These are phyloP conservation scores for Phytophthora niederhauseri DNA, from an alignment of 352 stramenopile species.

Conservation along the genomic window DNA sequence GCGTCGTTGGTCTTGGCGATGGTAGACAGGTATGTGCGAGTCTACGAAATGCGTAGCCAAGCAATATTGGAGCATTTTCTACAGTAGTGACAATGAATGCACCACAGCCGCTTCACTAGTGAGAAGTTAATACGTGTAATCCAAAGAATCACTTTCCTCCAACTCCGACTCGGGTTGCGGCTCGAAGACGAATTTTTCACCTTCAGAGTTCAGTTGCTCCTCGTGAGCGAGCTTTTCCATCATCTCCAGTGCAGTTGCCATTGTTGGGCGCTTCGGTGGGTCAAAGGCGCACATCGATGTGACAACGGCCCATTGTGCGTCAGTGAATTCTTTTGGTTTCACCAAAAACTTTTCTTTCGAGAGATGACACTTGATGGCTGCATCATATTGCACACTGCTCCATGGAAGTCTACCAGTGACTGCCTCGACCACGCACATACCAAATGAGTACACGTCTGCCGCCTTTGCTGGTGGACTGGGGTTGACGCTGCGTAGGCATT, in stretches of 20 bases:
- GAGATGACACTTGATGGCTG: conserved; percentile 11
- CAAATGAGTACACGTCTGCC: conserved; percentile 16
- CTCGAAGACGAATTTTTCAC: conserved; percentile 1
- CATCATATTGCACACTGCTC: conserved; percentile 4
- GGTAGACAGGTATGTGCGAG: too few relatives aligned
- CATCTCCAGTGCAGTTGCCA: background rate
- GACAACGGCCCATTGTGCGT: conserved; percentile 22
- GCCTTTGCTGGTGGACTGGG: conserved; percentile 1
- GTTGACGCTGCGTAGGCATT: conserved; percentile 3
- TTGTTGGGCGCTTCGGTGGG: conserved; percentile 10
- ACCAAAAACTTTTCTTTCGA: background rate
- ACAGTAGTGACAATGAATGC: too few relatives aligned
- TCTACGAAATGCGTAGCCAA: too few relatives aligned
- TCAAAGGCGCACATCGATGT: conserved; percentile 18
- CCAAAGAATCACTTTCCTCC: conserved; percentile 7
- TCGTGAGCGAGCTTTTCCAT: conserved; percentile 9
- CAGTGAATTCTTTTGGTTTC: conserved; percentile 8
- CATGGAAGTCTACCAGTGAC: conserved; percentile 6
- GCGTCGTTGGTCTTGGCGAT: too few relatives aligned
- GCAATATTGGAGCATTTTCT: too few relatives aligned
- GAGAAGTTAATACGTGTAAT: background rate
- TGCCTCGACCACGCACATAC: conserved; percentile 14
- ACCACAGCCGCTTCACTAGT: too few relatives aligned
- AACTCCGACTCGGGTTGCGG: conserved; percentile 7
- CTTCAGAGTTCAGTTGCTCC: conserved; percentile 2